phyloP scores from a whole-genome alignment of 2,329 filamentous ascomycete genomes.

The Neospermospora avenae region DNA sequence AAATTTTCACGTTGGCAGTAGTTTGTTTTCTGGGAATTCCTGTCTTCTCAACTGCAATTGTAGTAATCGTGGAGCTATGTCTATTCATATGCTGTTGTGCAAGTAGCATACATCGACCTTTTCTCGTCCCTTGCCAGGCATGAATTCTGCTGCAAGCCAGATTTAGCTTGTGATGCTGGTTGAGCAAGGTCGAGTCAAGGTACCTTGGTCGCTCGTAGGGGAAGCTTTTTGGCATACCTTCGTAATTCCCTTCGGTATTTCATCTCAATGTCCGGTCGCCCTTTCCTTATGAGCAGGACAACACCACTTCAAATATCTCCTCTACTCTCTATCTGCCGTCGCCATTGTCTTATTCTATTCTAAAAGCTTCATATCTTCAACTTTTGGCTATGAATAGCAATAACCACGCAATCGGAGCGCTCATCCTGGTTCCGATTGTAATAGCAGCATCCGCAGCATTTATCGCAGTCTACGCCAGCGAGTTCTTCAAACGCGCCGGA shows the following conservation, averaged over 20 bases:
- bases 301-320: neutral
- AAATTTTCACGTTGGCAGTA: too few species aligned
- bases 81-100: neutral
- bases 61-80: too few species aligned
- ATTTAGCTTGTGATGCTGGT: neutral
- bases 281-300: neutral
- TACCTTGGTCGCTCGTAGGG: too few species aligned
- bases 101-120: neutral
- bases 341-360: too few species aligned
- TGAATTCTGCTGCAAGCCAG: neutral
- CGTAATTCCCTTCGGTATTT: neutral
- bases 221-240: too few species aligned
- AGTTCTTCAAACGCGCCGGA: conserved; percentile 24
- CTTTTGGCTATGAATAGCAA: conserved; percentile 38
- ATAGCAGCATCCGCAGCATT: conserved; percentile 37
- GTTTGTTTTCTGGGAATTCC: too few species aligned
- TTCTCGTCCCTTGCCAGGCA: neutral
- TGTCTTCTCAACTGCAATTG: neutral
- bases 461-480: conserved; percentile 32
- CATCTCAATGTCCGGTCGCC: neutral
- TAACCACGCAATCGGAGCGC: conserved; percentile 40
- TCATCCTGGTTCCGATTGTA: conserved; percentile 46
- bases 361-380: conserved; percentile 20
- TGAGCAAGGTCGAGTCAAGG: too few species aligned
- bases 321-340: neutral